Conservation (phyloP, 441 rosid species). For the Arabidopsis lyrata region DNA sequence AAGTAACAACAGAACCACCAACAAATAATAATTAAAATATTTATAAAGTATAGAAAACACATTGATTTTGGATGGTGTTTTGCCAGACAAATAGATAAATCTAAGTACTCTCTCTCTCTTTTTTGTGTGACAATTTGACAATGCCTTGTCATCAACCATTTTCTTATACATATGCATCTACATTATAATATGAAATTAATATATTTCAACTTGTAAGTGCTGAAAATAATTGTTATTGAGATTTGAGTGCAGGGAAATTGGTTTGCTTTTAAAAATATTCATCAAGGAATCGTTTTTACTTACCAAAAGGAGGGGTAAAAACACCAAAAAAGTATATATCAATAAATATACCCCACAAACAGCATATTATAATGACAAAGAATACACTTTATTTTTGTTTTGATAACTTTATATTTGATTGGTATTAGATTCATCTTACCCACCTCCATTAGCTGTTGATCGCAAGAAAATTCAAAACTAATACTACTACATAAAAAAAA, state of each 20-base stretch:
- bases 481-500: background rate
- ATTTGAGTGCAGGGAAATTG: conserved; percentile 23
- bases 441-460: conserved; percentile 31
- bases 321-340: conserved; percentile 33
- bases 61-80: conserved; percentile 39
- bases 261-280: conserved; percentile 38
- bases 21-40: background rate
- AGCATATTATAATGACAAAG: conserved; percentile 36
- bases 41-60: conserved; percentile 17
- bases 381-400: conserved; percentile 40
- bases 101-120: conserved; percentile 30
- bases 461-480: conserved; percentile 18
- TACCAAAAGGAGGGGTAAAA: conserved; percentile 29
- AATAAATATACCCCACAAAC: conserved; percentile 49
- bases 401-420: conserved; percentile 28
- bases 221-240: conserved; percentile 18
- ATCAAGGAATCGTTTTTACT: conserved; percentile 38
- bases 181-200: background rate
- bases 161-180: conserved; percentile 30
- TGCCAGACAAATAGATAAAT: conserved; percentile 38
- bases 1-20: conserved; percentile 42
- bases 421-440: conserved; percentile 49
- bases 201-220: conserved; percentile 20
- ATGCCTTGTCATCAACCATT: conserved; percentile 44
- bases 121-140: conserved; percentile 18